Base-by-base conservation (phyloP, 805 yeast genomes). In the Candida qinlingensis region DNA sequence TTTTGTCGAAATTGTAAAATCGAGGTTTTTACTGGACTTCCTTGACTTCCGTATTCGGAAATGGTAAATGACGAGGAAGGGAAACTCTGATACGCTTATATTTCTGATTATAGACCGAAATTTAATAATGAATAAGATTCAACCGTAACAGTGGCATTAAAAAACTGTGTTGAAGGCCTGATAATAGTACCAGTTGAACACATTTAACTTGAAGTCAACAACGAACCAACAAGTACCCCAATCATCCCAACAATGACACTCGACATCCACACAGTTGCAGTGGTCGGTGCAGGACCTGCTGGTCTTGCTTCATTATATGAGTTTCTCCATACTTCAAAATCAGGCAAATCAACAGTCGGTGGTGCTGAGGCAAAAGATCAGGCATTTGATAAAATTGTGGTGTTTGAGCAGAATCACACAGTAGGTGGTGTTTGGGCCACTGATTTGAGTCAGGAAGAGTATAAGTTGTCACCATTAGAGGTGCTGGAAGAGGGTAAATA, bases 351-450 rank as follows among this genome's bases (percentile, higher is more conserved):
- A 4, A 60, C 67, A 2, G 51, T 52, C 8, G 53, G 54, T 7
- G 40, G 34, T 6, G 11, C 34, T 4, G 31, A 34, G 5, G 34
- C 42, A 25, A n/a, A 9, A 7, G 37, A 30, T 31, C 44, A 35
- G 11, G 42, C 44, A 26, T 47, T 47, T 35, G 36, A 28, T 12
- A 54, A 62, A 45, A 52, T 71, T n/a, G 69, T 68, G 8, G 73
- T 64, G 3, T 72, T 71, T 53, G 77, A 72, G 52, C 73, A 69
- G 44, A 67, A 67, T 37, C 13, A 50, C 3, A 45, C 42, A n/a
- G 63, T 72, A 27, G 77, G 76, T 12, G 77, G 76, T 7, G 66
- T 70, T 13, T 71, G 75, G 75, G 72, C 37, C 3, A 43, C 46
- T 11, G 46, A 43, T 37, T 26, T 43, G 11, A 29, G 25, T 12